Evolutionary conservation across 225 moss, liverwort and hornwort species (phyloP), one percentile per base, ranked within the genome.

Genomic region (Neckera pumila): DNA sequence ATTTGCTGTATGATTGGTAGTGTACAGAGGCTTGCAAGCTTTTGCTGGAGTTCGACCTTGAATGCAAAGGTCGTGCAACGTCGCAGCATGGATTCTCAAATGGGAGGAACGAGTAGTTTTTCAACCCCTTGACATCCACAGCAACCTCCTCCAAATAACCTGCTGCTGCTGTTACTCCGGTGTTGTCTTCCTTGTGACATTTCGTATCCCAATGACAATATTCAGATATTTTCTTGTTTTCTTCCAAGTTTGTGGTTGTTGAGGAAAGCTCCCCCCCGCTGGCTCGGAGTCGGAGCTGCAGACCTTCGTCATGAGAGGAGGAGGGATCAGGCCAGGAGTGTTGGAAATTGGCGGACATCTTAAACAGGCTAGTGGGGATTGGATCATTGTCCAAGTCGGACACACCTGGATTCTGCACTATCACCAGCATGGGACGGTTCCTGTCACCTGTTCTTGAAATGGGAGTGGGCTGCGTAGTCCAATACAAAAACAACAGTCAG

Each of bases 321-420:
- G 91, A 93, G 47, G 91, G 84, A 59, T 92, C 92, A 62, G 86
- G 87, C 90, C 93, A 89, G 22, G 89, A 79, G 82, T 89, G 92
- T 60, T 91, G 89, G 86, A 92, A 93, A 83, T 64, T 86, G n/a
- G 71, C 80, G 54, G 90, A 88, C 72, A 83, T 78, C 61, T 85
- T 89, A 43, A 77, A 86, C 77, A 81, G 56, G 87, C 71, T 85
- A 61, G 1, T 84, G 67, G 85, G 85, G 61, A 75, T 84, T 87
- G 89, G 88, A n/a, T 89, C 77, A 64, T 92, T 86, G 83, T 81
- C 90, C 33, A 91, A 89, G 84, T 90, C 90, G 57, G 94, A 93
- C 89, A 94, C 91, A 65, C 95, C 95, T 78, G 97, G 97, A 80
- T 97, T 97, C 88, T 96, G 97, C 80, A 97, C 97, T 90, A 97